Evolutionary conservation across 768 basidiomycete genomes (phyloP), one percentile per base, ranked within the genome.

Genomic region (Lentinus brumalis): DNA sequence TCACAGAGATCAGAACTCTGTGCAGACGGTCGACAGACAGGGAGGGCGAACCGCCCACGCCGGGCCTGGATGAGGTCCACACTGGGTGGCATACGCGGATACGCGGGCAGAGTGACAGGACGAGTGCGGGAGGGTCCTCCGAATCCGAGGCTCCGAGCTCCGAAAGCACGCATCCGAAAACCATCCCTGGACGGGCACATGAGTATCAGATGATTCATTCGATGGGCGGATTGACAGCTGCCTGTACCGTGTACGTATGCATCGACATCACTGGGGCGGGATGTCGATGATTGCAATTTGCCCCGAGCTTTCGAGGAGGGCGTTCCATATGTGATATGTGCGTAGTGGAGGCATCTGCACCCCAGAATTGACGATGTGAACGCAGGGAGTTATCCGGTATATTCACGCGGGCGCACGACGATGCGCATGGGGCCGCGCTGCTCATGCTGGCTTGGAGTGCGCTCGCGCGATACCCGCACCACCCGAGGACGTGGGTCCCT

Each of bases 281-380:
- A 46, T 55, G 26, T 16, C 30, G 42, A 8, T 44, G 59, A 55
- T 55, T 21, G 46, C 59, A 44, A 49, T 45, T 12, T 15, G 29
- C 10, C 15, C 42, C 6, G 18, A 44, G 42, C 32, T 46, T 53
- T 44, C 50, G 46, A 40, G 51, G 44, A 46, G 58, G 53, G 44
- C 38, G 45, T 16, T 53, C 57, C 52, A 59, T 54, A 59, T 16
- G 26, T 49, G 46, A 49, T 49, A 26, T 49, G 46, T 49, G 35
- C 35, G 7, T 35, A 7, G 11, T 35, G 35, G 35, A 6, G 35
- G 35, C 35, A 35, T 35, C 35, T 35, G 53, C 53, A 55, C 59
- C 59, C 59, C 59, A 60, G 59, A 60, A 55, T 50, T 60, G 53
- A 60, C 59, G 59, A 55, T 60, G 59, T 55, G 59, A 60, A 59